phyloP scores from a whole-genome alignment of 1,284 basidiomycete species.

The Naganishia liquefaciens region DNA sequence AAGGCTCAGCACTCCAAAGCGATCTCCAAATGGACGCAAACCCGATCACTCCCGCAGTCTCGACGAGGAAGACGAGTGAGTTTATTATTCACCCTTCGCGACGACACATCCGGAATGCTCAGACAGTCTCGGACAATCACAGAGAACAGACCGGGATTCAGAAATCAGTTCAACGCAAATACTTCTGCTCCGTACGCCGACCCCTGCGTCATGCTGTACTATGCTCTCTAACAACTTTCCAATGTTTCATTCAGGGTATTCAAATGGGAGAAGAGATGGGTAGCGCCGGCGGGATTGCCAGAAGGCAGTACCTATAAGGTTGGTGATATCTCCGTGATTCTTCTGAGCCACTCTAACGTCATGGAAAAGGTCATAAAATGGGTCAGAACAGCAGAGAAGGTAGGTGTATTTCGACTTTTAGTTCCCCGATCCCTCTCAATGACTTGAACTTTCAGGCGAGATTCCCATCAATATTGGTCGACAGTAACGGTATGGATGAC shows the following conservation, averaged over 20 bases:
- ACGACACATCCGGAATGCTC: not conserved
- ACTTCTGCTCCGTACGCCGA: slow-evolving; percentile 15
- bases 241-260: slow-evolving; percentile 7
- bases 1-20: not conserved
- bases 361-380: slow-evolving; percentile 11
- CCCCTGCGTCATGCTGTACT: not conserved
- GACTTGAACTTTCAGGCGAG: slow-evolving; percentile 1
- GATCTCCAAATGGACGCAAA: not conserved
- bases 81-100: not conserved
- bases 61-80: slow-evolving; percentile 21
- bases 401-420: not conserved
- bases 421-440: not conserved
- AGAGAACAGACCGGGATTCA: slow-evolving; percentile 20
- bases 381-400: slow-evolving; percentile 24
- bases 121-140: not conserved
- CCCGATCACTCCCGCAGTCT: slow-evolving; percentile 9
- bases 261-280: slow-evolving; percentile 21
- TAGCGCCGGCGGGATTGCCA: slow-evolving; percentile 10
- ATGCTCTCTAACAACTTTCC: not conserved
- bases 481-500: slow-evolving; percentile 9
- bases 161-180: slow-evolving; percentile 9
- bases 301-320: slow-evolving; percentile 22
- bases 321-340: not conserved
- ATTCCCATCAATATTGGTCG: slow-evolving; percentile 6
- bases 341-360: not conserved